Evolutionary conservation across 2,329 filamentous ascomycete species (phyloP).

Genomic region (Aspergillus sp.): DNA sequence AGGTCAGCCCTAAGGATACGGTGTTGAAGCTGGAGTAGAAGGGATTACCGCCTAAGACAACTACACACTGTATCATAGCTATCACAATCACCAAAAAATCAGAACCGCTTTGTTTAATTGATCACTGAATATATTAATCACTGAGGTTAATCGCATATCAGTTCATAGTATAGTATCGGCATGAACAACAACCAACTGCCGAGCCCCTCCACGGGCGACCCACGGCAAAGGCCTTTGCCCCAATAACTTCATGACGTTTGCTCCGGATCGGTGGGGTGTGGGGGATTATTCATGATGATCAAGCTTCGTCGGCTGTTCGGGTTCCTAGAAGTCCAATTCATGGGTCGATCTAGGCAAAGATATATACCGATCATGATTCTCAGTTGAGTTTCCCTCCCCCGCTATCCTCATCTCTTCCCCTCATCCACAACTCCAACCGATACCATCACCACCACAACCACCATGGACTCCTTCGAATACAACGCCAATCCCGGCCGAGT

Average conservation of each 20-base stretch:
- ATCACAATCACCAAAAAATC: too few relatives aligned
- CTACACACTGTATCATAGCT: too few relatives aligned
- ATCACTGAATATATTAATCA: too few relatives aligned
- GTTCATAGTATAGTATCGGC: not conserved
- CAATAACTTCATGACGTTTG: conserved; percentile 18
- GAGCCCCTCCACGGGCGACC: conserved; percentile 16
- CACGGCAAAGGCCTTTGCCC: conserved; percentile 20
- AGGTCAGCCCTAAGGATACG: not conserved
- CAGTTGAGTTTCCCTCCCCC: not conserved
- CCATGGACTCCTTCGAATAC: conserved; percentile 60
- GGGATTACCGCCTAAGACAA: too few relatives aligned
- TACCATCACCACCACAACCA: conserved; percentile 6
- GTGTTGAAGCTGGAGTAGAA: not conserved
- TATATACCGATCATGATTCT: not conserved
- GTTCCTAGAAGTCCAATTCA: not conserved
- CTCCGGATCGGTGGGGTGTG: conserved; percentile 21
- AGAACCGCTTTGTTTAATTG: too few relatives aligned
- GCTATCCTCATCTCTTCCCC: not conserved
- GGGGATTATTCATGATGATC: conserved; percentile 30
- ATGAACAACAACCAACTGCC: conserved; percentile 11
- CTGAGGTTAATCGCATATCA: too few relatives aligned
- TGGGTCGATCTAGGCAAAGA: not conserved
- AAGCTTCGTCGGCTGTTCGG: conserved; percentile 15
- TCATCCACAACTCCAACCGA: not conserved
- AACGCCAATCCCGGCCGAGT: conserved; percentile 56